Evolutionary conservation across 192 early-diverging fungal species (phyloP), one percentile per base, ranked within the genome.

Genomic region (Backusella morwellensis): DNA sequence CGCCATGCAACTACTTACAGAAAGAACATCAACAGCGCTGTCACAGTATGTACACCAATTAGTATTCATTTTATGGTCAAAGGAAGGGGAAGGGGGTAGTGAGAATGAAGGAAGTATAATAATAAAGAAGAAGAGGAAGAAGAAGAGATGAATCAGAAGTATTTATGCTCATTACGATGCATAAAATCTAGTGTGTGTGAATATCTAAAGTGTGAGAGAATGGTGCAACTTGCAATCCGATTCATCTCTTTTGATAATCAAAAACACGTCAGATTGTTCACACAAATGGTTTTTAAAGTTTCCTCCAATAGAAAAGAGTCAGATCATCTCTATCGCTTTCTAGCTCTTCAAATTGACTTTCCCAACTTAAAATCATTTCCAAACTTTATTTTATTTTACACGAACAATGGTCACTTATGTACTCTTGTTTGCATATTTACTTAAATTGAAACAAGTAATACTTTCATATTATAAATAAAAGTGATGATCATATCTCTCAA

Each of bases 31-130:
- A 44, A 82, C 75, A 23, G 80, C 80, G 34, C 42, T 82, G 54
- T 82, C 80, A 71, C 80, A 82, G 6, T 41, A 66, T 38, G 74
- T 73, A 69, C 80, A 82, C 80, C 80, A 82, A 42, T 82, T 77
- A 5, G 78, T 40, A 73, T 82, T 74, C 80, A 82, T 82, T 44
- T 59, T 59, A 59, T 59, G 23, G 56, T 21, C 21, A 63, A 63
- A 29, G 56, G 56, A 59, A 26, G 21, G 54, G 54, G 26, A 12
- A 9, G 56, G 56, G 21, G 12, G 56, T 63, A 63, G 29, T 59
- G 54, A 63, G 26, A 12, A 29, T 29, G 26, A 63, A 23, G 3
- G 1, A 21, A 23, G 9, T 63, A 26, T 26, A 29, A 63, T 63
- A 63, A 59, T n/a, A n/a, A 32, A 32, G 2, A 32, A 32, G 32